Percentiles rank a stretch among this genome's conserved stretches.
Evolutionary conservation across 164 flowering plant species (phyloP).

Genomic region (Tetrastigma voinierianum): DNA sequence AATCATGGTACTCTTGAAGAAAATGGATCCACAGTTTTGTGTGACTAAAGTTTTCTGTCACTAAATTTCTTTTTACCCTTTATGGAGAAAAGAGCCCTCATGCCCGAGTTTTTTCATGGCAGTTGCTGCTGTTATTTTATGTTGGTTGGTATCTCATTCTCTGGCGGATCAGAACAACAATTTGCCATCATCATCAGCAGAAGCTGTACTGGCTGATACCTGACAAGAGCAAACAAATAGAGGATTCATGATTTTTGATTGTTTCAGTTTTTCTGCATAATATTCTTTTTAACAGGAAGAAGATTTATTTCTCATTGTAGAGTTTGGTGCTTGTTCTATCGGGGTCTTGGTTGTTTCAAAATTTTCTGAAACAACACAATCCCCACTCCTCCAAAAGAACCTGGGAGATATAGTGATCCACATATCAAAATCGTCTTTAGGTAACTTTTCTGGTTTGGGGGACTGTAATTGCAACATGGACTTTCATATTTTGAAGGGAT

Average conservation of each 20-base stretch:
- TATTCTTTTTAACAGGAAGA: constrained; percentile 19
- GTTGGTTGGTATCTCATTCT: constrained; percentile 2
- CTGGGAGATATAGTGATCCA: no score
- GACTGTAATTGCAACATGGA: no score
- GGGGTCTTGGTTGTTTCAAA: constrained; percentile 1
- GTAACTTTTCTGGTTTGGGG: no score
- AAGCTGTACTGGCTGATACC: constrained; percentile 5
- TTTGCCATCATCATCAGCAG: background rate
- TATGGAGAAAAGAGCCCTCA: background rate
- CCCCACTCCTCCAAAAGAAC: background rate
- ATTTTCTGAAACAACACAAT: background rate
- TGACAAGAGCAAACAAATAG: background rate
- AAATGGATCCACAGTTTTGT: background rate
- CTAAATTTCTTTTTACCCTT: background rate
- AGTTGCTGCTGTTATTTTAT: constrained; percentile 1
- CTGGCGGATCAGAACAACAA: background rate
- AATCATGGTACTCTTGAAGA: background rate
- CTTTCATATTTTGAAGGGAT: no score
- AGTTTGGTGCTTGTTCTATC: constrained; percentile 7
- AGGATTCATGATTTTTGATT: background rate
- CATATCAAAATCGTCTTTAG: no score
- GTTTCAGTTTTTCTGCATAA: constrained; percentile 14
- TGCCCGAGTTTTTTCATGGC: constrained; percentile 2
- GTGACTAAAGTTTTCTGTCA: no score
- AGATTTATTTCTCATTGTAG: constrained; percentile 19